Base-by-base conservation (phyloP, 306 rosid genomes). In the Aeschynomene evenia region DNA sequence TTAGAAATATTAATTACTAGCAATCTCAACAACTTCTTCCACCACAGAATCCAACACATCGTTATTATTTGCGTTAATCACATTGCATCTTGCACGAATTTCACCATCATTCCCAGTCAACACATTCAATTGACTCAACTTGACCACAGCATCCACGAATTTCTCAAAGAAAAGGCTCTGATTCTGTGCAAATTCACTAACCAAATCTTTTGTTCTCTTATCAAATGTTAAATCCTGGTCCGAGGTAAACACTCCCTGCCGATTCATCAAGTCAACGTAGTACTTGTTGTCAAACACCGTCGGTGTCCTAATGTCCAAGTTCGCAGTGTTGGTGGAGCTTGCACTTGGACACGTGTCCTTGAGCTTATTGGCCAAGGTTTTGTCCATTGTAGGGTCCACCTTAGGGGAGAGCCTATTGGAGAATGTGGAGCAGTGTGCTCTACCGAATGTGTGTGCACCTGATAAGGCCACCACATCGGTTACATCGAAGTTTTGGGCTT, bases 361-460 rank as follows among this genome's bases (percentile, higher is more conserved):
- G 36, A 89, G 96, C 1, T 73, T 43, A 1, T 71, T 63, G 45
- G 88, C 88, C 10, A 86, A 59, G 48, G 85, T 79, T 60, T 77
- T 7, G 73, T 88, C 86, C 88, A 88, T 51, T 16, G 8, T 60
- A 0, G 86, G 50, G 56, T 88, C 95, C 1, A 31, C 22, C 3
- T 13, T 37, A 0, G 91, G 95, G 59, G 82, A 86, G 1, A 88
- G 86, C n/a, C 88, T 69, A 8, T 16, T 14, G 13, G 43, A 51
- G 78, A 88, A 86, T 34, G 88, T 70, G 2, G 7, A 1, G 6
- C 91, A 86, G 11, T 86, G 87, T 40, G 82, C 49, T 0, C 79
- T 40, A 2, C 95, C 95, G 0, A 86, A 80, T 5, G 95, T 86
- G 82, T 88, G 95, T 45, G 79, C 89, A 0, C 95, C 91, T 0